These are phyloP conservation scores for Tricholoma terreum DNA, from an alignment of 768 basidiomycete species.

Conservation along the genomic window DNA sequence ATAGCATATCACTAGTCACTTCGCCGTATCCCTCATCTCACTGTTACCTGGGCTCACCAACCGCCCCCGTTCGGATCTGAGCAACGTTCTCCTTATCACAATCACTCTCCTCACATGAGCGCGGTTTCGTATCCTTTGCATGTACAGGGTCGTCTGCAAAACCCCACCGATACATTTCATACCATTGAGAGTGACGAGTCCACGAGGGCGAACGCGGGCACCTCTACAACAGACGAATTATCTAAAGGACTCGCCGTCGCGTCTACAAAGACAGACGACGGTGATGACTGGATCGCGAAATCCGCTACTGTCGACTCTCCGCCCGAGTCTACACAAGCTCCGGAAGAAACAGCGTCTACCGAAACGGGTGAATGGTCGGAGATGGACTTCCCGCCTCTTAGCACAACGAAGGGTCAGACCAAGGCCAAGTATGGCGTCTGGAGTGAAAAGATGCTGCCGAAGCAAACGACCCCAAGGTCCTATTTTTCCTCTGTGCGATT, in stretches of 20 bases:
- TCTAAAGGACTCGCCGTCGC: not conserved
- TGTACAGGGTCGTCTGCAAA: conserved; percentile 20
- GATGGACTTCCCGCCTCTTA: conserved; percentile 35
- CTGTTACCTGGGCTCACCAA: conserved; percentile 80
- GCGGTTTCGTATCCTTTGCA: conserved; percentile 27
- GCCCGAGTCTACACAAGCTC: not conserved
- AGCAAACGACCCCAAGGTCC: not conserved
- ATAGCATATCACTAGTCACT: conserved; percentile 48
- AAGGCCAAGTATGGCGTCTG: conserved; percentile 25
- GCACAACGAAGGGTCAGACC: conserved; percentile 22
- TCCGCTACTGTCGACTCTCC: not conserved
- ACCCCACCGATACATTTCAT: conserved; percentile 8
- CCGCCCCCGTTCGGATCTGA: conserved; percentile 24
- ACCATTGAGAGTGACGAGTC: not conserved
- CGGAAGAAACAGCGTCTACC: not conserved
- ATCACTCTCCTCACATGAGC: not conserved
- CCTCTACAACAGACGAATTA: not conserved
- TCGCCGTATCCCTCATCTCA: conserved; percentile 65
- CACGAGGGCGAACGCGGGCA: not conserved
- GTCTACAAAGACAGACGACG: not conserved
- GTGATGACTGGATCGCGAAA: not conserved
- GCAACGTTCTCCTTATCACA: conserved; percentile 15
- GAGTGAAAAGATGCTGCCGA: conserved; percentile 17
- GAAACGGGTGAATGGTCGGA: conserved; percentile 29
- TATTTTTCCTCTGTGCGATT: not conserved